Evolutionary conservation across 192 early-diverging fungal species (phyloP).

Genomic region (Gamsiella multidivaricata): DNA sequence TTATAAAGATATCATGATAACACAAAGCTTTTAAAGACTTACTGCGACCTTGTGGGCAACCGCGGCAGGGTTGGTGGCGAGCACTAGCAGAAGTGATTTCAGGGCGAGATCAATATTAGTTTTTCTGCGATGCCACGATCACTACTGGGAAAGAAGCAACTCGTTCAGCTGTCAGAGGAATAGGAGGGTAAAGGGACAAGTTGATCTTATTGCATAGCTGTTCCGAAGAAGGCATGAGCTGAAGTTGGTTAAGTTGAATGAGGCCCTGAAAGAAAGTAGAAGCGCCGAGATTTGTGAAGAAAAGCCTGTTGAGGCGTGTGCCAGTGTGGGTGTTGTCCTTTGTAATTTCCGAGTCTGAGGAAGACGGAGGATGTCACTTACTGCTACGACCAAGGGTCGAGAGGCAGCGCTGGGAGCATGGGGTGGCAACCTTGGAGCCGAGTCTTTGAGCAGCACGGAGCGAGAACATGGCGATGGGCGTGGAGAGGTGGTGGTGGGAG

Average conservation of each 20-base stretch:
- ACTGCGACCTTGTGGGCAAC: slow-evolving; percentile 51
- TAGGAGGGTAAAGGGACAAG: not conserved
- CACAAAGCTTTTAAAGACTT: slow-evolving; percentile 25
- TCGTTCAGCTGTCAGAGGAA: not conserved
- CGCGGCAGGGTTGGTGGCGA: slow-evolving; percentile 47
- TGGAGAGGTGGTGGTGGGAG: slow-evolving; percentile 6
- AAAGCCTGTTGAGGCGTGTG: no score
- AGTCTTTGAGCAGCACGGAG: slow-evolving; percentile 50
- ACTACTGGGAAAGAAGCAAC: no score
- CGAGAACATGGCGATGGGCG: slow-evolving; percentile 36
- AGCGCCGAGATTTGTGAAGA: no score
- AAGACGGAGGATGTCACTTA: slow-evolving; percentile 17
- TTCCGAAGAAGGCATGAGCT: not conserved
- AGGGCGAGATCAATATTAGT: slow-evolving; percentile 13
- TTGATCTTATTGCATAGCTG: no score
- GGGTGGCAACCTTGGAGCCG: slow-evolving; percentile 42
- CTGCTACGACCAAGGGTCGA: slow-evolving; percentile 55
- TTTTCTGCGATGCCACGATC: not conserved
- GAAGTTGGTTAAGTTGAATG: not conserved
- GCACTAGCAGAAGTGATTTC: slow-evolving; percentile 26
- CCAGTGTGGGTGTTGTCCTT: not conserved
- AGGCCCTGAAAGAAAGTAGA: not conserved
- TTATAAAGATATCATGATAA: not conserved
- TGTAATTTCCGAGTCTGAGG: not conserved
- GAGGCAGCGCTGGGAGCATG: slow-evolving; percentile 53